Conservation (phyloP, 108 stramenopile species). For the Schizochytrium sp. region DNA sequence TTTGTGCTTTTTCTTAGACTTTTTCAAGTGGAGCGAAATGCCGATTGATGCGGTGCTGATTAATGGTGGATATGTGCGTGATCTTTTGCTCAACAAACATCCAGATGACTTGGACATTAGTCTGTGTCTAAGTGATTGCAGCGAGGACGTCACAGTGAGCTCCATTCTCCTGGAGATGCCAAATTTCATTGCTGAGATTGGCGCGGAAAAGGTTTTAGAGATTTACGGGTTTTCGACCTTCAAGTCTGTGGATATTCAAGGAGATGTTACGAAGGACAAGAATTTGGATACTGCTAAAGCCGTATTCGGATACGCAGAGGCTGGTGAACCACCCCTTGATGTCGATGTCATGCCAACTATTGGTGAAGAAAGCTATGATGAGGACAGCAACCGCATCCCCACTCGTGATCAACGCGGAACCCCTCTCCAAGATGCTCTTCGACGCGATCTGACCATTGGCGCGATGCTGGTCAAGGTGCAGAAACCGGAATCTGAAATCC, state of each 20-base stretch:
- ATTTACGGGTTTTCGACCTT: background rate
- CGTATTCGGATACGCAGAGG: background rate
- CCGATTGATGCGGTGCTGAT: slow-evolving; percentile 11
- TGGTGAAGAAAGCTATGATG: slow-evolving; percentile 54
- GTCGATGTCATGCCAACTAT: slow-evolving; percentile 62
- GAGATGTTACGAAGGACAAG: slow-evolving; percentile 57
- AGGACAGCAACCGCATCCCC: slow-evolving; percentile 53
- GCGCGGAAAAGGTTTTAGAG: background rate
- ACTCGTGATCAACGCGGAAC: slow-evolving; percentile 56
- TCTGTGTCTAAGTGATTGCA: slow-evolving; percentile 28
- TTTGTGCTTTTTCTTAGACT: slow-evolving; percentile 53
- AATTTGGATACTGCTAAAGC: slow-evolving; percentile 47
- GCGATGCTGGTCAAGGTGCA: slow-evolving; percentile 41
- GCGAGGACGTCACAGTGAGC: slow-evolving; percentile 13
- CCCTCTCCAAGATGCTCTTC: slow-evolving; percentile 34
- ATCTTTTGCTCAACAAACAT: slow-evolving; percentile 19
- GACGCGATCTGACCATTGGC: slow-evolving; percentile 57
- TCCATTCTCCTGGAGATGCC: slow-evolving; percentile 43
- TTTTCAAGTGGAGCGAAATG: background rate
- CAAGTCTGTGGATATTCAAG: slow-evolving; percentile 7
- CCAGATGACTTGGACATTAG: slow-evolving; percentile 58
- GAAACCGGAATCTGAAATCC: background rate
- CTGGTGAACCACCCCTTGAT: background rate
- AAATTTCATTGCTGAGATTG: background rate
- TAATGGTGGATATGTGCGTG: slow-evolving; percentile 53